Evolutionary conservation across 208 protist genomes (phyloP), one percentile per base, ranked within the genome.

Genomic region (Kentomonas sorsogonicus): DNA sequence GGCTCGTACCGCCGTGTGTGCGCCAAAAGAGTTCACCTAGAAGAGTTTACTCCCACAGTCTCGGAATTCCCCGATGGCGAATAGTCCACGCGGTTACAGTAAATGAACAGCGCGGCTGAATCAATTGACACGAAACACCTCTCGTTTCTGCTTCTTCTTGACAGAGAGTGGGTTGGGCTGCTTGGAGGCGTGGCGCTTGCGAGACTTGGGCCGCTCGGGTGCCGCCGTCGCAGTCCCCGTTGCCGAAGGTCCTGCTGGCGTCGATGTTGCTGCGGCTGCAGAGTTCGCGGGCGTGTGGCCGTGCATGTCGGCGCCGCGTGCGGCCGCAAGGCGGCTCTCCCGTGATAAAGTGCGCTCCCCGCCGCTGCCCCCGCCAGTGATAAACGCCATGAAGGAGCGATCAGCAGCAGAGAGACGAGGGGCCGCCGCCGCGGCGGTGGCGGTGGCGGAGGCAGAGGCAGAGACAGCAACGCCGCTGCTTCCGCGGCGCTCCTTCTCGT

Each of bases 101-200:
- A n/a, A n/a, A n/a, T n/a, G n/a, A n/a, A n/a, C n/a, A n/a, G n/a
- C n/a, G n/a, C n/a, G n/a, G n/a, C n/a, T n/a, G n/a, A n/a, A n/a
- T 48, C 62, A 52, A 26, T 69, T 50, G 23, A 77, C 71, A 1
- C 86, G 79, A 53, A 93, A 85, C 3, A 77, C 66, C 50, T 90
- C 79, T 4, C 79, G 77, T 29, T 72, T 73, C 25, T 77, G 70
- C 51, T 86, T 89, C 56, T 88, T 89, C 54, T 90, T 89, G 63
- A 86, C 73, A 0, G 86, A 85, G 39, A 93, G 77, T n/a, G 86
- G 86, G 46, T 93, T 93, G 33, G 72, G 79, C 16, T 69, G 65
- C 29, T 58, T 60, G 53, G 58, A 40, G 20, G 57, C 58, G 15
- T 38, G 26, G 2, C 71, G 29, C 53, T 66, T 52, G 15, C 39